Evolutionary conservation across 1,284 basidiomycete genomes (phyloP), one percentile per base, ranked within the genome.

Genomic region (Ustilago curta): DNA sequence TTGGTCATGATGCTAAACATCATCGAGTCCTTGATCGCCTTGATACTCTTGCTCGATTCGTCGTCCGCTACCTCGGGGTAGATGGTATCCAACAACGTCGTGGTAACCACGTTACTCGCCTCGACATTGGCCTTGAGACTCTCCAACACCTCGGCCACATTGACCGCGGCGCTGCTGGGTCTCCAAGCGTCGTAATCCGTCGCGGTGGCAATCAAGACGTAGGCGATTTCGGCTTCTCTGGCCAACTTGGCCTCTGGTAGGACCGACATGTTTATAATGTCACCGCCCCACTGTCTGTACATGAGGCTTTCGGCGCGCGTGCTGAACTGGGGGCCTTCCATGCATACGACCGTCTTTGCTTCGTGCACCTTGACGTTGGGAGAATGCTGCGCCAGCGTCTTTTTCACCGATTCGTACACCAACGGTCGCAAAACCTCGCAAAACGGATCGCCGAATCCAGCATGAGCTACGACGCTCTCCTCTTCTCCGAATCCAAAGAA

Each of bases 221-320:
- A 84, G 31, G 60, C 91, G 18, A 99, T 85, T 86, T 99, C 96
- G 2, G 94, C 94, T 86, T 99, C 96, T 27, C 95, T 87, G 3
- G 96, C 96, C 25, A 98, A 88, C 87, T 99, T 99, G 27, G 95
- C 91, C 87, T 99, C 96, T 2, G 96, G 96, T 37, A 99, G 87
- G 50, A 93, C 93, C 65, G 92, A 95, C 95, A 97, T 95, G 75
- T 85, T 85, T 78, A 84, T 84, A 19, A 84, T 82, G 56, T 84
- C 83, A 23, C 77, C 96, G 14, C 95, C 95, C 91, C 92, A 95
- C 59, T 89, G 88, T 42, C 95, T 89, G 86, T 98, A 97, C 94
- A 98, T 96, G 79, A 90, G 83, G 81, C 92, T 94, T 88, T 99
- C 96, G 21, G 96, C 97, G 39, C 96, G 88, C 5, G 96, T 99